Conservation (phyloP, 805 yeast genomes). For the Saccharomycopsis synnaedendra region DNA sequence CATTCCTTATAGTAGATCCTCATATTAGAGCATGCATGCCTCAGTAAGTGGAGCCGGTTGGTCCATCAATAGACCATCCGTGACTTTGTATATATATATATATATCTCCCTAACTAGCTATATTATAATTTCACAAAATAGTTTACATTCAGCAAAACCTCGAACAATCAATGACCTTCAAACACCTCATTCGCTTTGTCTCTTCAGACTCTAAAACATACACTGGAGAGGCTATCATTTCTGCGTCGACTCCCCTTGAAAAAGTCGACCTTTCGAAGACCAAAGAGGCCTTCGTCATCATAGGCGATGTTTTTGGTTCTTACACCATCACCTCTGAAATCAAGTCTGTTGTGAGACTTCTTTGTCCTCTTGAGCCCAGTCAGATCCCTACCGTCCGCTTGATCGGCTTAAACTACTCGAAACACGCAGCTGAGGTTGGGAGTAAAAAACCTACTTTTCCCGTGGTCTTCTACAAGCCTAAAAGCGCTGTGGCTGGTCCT, state of each 20-base stretch:
- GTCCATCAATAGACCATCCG: no score
- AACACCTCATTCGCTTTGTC: conserved; percentile 32
- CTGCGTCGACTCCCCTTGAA: conserved; percentile 14
- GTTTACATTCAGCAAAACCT: not conserved
- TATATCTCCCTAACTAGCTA: not conserved
- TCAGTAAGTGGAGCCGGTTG: no score
- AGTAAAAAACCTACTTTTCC: conserved; percentile 36
- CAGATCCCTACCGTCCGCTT: conserved; percentile 32
- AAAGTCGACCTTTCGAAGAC: conserved; percentile 27
- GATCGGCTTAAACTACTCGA: conserved; percentile 41
- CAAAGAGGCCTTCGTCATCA: conserved; percentile 30
- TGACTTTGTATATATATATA: not conserved
- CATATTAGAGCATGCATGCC: no score
- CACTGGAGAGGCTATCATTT: conserved; percentile 38
- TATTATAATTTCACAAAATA: not conserved
- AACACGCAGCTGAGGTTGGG: conserved; percentile 30
- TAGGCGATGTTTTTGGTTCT: conserved; percentile 34
- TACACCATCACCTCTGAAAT: conserved; percentile 28
- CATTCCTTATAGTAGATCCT: no score
- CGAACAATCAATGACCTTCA: conserved; percentile 5
- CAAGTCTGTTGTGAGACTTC: conserved; percentile 24
- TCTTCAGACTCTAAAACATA: conserved; percentile 31
- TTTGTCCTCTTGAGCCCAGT: conserved; percentile 29
- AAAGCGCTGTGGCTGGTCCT: conserved; percentile 33
- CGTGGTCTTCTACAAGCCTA: conserved; percentile 39